phyloP scores from a whole-genome alignment of 495 filamentous ascomycete genomes.

The Baudoinia panamericana region DNA sequence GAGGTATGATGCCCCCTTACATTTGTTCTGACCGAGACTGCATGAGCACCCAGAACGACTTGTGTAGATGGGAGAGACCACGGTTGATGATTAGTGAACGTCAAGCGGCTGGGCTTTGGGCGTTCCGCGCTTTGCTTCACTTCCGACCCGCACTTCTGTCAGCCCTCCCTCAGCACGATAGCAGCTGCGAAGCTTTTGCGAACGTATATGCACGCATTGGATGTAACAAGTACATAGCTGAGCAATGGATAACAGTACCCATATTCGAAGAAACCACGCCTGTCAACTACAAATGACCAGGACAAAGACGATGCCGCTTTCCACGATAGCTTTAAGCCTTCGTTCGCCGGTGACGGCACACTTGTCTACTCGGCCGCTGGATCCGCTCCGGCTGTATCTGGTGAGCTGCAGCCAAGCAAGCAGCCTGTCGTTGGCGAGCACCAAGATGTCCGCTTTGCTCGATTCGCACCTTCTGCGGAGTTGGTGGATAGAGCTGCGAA shows the following conservation, averaged over 20 bases:
- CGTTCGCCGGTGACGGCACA: constrained; percentile 63
- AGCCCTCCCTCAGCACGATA: too few species aligned
- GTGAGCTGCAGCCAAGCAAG: constrained; percentile 27
- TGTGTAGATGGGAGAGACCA: too few species aligned
- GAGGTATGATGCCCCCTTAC: constrained; percentile 52
- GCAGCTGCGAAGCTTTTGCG: too few species aligned
- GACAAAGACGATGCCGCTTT: constrained; percentile 44
- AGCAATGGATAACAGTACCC: constrained; percentile 62
- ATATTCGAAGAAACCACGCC: constrained; percentile 47
- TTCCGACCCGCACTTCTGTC: too few species aligned
- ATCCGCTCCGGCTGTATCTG: constrained; percentile 17
- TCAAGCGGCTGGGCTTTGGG: too few species aligned
- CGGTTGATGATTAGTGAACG: too few species aligned
- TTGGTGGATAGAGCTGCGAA: constrained; percentile 25
- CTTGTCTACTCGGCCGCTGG: constrained; percentile 45
- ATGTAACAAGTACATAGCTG: constrained; percentile 39
- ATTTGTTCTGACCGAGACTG: neutral
- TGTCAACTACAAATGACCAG: constrained; percentile 43
- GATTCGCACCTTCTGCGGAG: constrained; percentile 31
- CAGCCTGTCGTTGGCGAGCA: constrained; percentile 31
- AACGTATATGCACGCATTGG: neutral
- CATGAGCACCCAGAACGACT: neutral
- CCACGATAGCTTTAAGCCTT: constrained; percentile 56
- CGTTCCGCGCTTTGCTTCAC: too few species aligned
- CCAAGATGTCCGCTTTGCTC: constrained; percentile 42